Conservation (phyloP, 768 basidiomycete species). For the Xerocomellus chrysenteron region DNA sequence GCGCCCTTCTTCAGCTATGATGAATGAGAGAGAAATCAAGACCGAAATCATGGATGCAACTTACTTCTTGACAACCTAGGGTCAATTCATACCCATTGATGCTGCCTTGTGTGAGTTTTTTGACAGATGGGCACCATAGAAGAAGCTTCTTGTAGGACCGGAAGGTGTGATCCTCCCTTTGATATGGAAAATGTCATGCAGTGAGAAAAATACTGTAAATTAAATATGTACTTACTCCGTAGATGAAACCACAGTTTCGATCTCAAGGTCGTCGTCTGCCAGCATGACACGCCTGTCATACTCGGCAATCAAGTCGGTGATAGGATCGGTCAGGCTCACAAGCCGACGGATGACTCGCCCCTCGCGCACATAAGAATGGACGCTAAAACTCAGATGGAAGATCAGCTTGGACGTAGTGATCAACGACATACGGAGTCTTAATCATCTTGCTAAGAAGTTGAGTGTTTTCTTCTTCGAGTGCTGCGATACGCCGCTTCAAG, state of each 20-base stretch:
- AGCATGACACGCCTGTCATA: constrained; percentile 1
- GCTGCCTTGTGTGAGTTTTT: neutral
- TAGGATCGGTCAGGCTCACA: neutral
- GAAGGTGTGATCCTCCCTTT: constrained; percentile 4
- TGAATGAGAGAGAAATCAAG: neutral
- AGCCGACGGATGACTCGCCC: constrained; percentile 11
- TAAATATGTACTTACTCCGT: neutral
- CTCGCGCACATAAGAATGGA: neutral
- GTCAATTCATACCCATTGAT: neutral
- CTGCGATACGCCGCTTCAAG: no score
- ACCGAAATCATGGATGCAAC: neutral
- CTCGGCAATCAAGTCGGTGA: constrained; percentile 6
- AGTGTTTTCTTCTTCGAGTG: constrained; percentile 9
- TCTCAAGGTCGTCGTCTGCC: neutral
- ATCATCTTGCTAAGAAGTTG: neutral
- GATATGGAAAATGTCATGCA: neutral
- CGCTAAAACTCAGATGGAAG: neutral
- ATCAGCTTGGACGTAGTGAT: neutral
- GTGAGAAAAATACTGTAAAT: neutral
- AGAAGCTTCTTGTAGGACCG: constrained; percentile 7
- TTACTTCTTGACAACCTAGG: constrained; percentile 5
- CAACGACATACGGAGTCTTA: neutral
- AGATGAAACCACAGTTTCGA: neutral
- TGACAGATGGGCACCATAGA: constrained; percentile 3
- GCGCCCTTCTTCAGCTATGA: constrained; percentile 16